Evolutionary conservation across 2,329 filamentous ascomycete species (phyloP).

Genomic region (Emericellopsis cladophorae): DNA sequence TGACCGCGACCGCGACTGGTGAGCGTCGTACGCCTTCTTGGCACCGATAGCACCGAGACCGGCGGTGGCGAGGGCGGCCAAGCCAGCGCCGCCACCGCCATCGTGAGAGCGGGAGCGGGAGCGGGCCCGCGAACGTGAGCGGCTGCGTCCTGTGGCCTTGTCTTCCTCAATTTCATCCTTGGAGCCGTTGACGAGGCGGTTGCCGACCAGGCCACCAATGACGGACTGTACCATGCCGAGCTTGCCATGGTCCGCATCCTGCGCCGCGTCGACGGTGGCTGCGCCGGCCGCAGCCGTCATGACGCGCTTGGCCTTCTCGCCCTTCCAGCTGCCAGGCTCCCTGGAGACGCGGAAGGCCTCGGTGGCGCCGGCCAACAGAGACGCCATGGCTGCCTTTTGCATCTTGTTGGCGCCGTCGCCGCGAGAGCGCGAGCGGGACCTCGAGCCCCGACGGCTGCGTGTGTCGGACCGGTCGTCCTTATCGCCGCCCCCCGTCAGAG

Average conservation of each 20-base stretch:
- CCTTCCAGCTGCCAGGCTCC: slow-evolving; percentile 79
- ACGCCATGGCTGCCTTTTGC: slow-evolving; percentile 82
- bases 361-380: slow-evolving; percentile 76
- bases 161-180: slow-evolving; percentile 53
- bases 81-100: slow-evolving; percentile 29
- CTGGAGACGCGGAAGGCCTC: slow-evolving; percentile 88
- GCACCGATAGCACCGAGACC: slow-evolving; percentile 47
- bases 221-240: slow-evolving; percentile 77
- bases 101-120: slow-evolving; percentile 31
- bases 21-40: slow-evolving; percentile 42
- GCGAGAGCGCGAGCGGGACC: slow-evolving; percentile 41
- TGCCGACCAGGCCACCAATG: slow-evolving; percentile 76
- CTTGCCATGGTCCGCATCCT: slow-evolving; percentile 65
- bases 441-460: slow-evolving; percentile 36
- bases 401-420: slow-evolving; percentile 43
- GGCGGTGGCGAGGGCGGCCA: slow-evolving; percentile 52
- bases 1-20: slow-evolving; percentile 37
- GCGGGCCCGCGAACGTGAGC: slow-evolving; percentile 54
- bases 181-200: slow-evolving; percentile 73
- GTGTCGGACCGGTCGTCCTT: slow-evolving; percentile 26
- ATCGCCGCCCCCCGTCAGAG: slow-evolving; percentile 35
- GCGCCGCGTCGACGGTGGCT: slow-evolving; percentile 70
- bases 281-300: slow-evolving; percentile 79
- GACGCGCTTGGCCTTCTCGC: slow-evolving; percentile 83
- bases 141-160: slow-evolving; percentile 47